These are phyloP conservation scores for Madurella fahalii DNA, from an alignment of 2,329 filamentous ascomycete species.

Conservation along the genomic window DNA sequence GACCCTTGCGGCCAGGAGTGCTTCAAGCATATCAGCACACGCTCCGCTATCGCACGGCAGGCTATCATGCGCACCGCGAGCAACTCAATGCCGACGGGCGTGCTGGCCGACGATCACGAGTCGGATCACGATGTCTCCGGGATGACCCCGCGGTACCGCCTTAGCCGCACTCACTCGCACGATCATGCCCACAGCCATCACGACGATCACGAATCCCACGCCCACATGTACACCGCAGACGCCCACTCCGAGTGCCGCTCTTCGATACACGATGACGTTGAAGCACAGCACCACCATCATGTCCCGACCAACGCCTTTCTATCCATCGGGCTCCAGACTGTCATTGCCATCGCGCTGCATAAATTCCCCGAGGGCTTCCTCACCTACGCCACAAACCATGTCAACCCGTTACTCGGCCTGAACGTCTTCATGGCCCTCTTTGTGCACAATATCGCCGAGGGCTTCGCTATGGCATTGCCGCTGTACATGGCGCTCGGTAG, in stretches of 20 bases:
- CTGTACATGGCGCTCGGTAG: constrained; percentile 86
- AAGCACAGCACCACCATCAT: constrained; percentile 78
- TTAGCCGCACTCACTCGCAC: constrained; percentile 38
- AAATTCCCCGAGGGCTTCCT: constrained; percentile 88
- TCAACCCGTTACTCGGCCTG: constrained; percentile 81
- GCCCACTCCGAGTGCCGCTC: constrained; percentile 18
- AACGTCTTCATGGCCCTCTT: constrained; percentile 93
- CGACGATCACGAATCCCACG: constrained; percentile 14
- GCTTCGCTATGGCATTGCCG: constrained; percentile 88
- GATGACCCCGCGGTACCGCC: constrained; percentile 34
- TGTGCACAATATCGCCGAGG: constrained; percentile 97
- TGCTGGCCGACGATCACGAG: constrained; percentile 31
- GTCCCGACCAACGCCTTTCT: constrained; percentile 92
- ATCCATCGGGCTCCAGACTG: constrained; percentile 92
- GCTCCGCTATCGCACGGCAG: constrained; percentile 34
- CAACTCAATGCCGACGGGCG: constrained; percentile 29
- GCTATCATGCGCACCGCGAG: constrained; percentile 41
- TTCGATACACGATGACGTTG: constrained; percentile 37
- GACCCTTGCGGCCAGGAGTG: constrained; percentile 64
- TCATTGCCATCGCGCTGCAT: constrained; percentile 89
- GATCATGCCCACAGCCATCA: constrained; percentile 19
- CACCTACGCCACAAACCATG: constrained; percentile 96
- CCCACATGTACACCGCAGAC: constrained; percentile 15
- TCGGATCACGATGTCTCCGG: constrained; percentile 28
- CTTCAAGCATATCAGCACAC: constrained; percentile 52